These are phyloP conservation scores for Podila epigama DNA, from an alignment of 192 early-diverging fungal genomes.

Conservation along the genomic window DNA sequence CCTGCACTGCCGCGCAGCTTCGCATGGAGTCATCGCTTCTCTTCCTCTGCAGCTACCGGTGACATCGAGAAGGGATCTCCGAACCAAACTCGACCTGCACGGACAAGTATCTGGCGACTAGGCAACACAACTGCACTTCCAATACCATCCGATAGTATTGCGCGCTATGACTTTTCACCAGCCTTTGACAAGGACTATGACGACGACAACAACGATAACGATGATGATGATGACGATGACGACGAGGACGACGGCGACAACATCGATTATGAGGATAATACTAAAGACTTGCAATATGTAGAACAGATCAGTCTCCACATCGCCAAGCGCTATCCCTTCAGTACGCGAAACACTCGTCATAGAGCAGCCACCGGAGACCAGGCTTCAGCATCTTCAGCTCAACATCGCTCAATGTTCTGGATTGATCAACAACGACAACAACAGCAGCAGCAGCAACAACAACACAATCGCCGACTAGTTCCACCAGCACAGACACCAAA, in stretches of 20 bases:
- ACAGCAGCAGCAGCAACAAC: slow-evolving; percentile 1
- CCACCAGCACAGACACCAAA: too few relatives aligned
- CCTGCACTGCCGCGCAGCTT: slow-evolving; percentile 4
- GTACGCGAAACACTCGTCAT: too few relatives aligned
- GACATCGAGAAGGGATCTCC: background rate
- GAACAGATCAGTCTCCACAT: too few relatives aligned
- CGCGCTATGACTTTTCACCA: background rate
- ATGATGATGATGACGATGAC: slow-evolving; percentile 11
- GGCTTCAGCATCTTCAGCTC: background rate
- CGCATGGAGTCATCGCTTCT: background rate
- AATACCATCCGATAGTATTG: background rate
- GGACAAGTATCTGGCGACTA: too few relatives aligned
- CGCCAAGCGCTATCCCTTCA: too few relatives aligned
- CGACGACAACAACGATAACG: slow-evolving; percentile 29
- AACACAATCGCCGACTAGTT: background rate
- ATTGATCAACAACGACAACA: background rate
- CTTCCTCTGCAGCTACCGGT: background rate
- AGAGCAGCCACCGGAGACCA: too few relatives aligned
- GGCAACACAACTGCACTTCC: background rate
- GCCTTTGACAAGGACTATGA: slow-evolving; percentile 30
- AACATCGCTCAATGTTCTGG: slow-evolving; percentile 7
- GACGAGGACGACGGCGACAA: background rate
- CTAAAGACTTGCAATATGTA: background rate
- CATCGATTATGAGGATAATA: background rate
- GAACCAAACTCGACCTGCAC: background rate